These are phyloP conservation scores for Aspergillus indologenus DNA, from an alignment of 495 filamentous ascomycete genomes.

Conservation along the genomic window DNA sequence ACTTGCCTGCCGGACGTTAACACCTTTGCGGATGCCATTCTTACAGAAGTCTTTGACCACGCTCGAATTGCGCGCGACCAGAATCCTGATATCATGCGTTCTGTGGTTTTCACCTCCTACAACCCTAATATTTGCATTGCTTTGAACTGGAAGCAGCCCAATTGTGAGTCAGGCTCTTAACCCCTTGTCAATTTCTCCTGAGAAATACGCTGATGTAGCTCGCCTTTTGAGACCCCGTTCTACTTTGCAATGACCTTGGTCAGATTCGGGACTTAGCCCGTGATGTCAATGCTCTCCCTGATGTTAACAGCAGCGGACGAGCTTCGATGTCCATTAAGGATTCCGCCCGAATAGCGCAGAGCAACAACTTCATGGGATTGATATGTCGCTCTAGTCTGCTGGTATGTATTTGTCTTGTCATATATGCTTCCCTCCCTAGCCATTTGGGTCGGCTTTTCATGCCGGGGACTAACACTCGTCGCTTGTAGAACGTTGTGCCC, in stretches of 20 bases:
- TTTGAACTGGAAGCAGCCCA: constrained; percentile 98
- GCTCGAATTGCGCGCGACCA: constrained; percentile 70
- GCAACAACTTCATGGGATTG: constrained; percentile 97
- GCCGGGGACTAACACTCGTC: constrained; percentile 12
- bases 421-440: background rate
- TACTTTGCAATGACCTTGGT: constrained; percentile 90
- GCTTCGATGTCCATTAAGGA: constrained; percentile 86
- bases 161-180: constrained; percentile 58
- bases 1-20: constrained; percentile 81
- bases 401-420: constrained; percentile 44
- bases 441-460: background rate
- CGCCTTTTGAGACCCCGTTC: constrained; percentile 68
- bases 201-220: constrained; percentile 3
- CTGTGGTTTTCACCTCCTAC: constrained; percentile 88
- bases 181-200: background rate
- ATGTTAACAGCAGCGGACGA: constrained; percentile 61
- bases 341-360: constrained; percentile 85
- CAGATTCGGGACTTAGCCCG: constrained; percentile 47
- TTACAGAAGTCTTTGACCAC: constrained; percentile 87
- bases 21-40: constrained; percentile 74
- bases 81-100: constrained; percentile 67
- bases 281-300: constrained; percentile 36
- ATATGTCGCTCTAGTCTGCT: constrained; percentile 83
- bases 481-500: constrained; percentile 77
- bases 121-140: constrained; percentile 87